Base-by-base conservation (phyloP, 768 basidiomycete species). In the Pisolithus microcarpus region DNA sequence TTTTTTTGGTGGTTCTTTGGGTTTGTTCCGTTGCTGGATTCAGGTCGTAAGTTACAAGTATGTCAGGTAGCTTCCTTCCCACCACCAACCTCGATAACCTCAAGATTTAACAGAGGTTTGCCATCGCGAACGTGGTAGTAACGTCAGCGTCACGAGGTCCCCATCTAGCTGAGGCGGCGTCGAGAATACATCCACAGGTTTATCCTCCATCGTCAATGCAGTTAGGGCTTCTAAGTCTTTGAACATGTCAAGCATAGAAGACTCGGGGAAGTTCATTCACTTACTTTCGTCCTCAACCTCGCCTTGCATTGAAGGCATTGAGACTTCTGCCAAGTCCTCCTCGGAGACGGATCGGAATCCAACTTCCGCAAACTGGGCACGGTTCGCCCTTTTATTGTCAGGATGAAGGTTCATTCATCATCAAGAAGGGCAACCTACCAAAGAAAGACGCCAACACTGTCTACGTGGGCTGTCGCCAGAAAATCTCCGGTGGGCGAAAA, bases 401-500 rank as follows among this genome's bases (percentile, higher is more conserved):
- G 46, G 46, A 56, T 38, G 47, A 24, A 50, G 18, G 26, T 26
- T 26, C 26, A 39, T 7, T 42, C 13, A 28, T 6, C 31, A 19
- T 18, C 26, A 42, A 18, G 40, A 6, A 49, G 13, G 24, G 24
- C 11, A n/a, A 59, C 77, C 50, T 52, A 87, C 92, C 96, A 99
- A n/a, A 99, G 78, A 66, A 87, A 94, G 2, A 99, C 78, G 10
- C 94, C 96, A 48, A 97, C 85, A 52, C 85, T 92, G 58, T 96
- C 94, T 6, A 96, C 83, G 64, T 99, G 96, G 0, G 91, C 77
- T 9, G 94, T 94, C 1, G 96, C 96, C 55, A 99, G 70, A 72
- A 99, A 98, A 66, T 98, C 96, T 50, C 88, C 87, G 0, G 91
- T 86, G 0, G 96, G 96, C 2, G 94, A 97, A 66, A 99, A 95